These are phyloP conservation scores for Yarrowia sp. DNA, from an alignment of 805 yeast species.

Conservation along the genomic window DNA sequence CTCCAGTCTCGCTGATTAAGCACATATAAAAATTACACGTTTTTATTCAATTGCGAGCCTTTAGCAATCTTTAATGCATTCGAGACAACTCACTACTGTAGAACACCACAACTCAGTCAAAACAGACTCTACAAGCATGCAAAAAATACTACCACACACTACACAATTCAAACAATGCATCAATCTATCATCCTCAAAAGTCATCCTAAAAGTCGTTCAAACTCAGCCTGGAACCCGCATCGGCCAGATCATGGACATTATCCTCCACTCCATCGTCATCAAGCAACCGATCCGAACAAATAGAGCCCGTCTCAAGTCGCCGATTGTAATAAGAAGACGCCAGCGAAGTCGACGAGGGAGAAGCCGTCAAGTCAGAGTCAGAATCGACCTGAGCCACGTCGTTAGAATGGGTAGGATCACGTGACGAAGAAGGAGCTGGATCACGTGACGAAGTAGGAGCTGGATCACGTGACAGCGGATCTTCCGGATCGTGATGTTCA, in stretches of 20 bases:
- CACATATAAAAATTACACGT: too few relatives aligned
- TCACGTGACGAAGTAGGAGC: neutral
- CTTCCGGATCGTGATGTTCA: neutral
- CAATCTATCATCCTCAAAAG: too few relatives aligned
- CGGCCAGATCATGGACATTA: conserved; percentile 6
- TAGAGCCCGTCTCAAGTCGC: conserved; percentile 5
- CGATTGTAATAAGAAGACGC: neutral
- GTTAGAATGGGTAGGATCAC: neutral
- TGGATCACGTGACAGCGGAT: neutral
- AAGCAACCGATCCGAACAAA: conserved; percentile 5
- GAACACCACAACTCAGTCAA: too few relatives aligned
- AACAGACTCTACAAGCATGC: too few relatives aligned
- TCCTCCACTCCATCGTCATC: conserved; percentile 18
- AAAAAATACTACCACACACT: too few relatives aligned
- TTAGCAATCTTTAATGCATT: too few relatives aligned
- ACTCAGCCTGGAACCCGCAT: neutral
- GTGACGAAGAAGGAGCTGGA: too few relatives aligned
- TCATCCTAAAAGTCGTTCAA: neutral
- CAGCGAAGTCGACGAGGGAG: neutral
- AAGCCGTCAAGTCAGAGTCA: neutral
- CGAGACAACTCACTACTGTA: too few relatives aligned
- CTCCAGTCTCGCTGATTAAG: too few relatives aligned
- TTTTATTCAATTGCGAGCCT: too few relatives aligned
- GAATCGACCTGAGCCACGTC: neutral
- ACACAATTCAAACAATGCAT: too few relatives aligned